Base-by-base conservation (phyloP, 2,329 filamentous ascomycete genomes). In the Phialophora verrucosa region DNA sequence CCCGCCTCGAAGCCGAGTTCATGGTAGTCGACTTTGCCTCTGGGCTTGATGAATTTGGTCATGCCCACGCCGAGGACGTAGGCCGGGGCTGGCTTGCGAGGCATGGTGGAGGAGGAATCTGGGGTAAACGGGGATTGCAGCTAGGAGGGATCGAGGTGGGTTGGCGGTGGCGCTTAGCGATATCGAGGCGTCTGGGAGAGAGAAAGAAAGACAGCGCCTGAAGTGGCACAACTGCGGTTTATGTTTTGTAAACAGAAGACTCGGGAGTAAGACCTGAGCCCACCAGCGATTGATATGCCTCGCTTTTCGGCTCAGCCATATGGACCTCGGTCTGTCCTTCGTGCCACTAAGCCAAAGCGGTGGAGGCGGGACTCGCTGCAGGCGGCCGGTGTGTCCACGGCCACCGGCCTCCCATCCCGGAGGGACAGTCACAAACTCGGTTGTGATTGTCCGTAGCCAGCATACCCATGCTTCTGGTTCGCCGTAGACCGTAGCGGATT, bases 1-100 rank as follows among this genome's bases (percentile, higher is more conserved):
- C 74, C 74, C 31, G 74, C 74, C 69, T 76, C 74, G 61, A 73
- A 74, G 11, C 72, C 76, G n/a, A 78, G 70, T 54, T 76, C 75
- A 11, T 72, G 68, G 65, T 77, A 78, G 63, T 76, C 75, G 63
- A 73, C 68, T 60, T 73, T 71, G 23, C 73, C 73, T 10, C 74
- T 71, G 4, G 76, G 76, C 66, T 77, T 76, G 87, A 97, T 94
- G 86, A 98, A 98, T 81, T 96, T 96, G 82, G 94, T 98, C 92
- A 98, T 95, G 82, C 94, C 94, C 73, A 98, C 95, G 83, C 94
- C 94, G 68, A 98, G 88, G 76, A 98, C 91, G 84, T 98, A 98
- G 84, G 85, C 84, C 73, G 85, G 84, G 69, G 83, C 80, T 63
- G 77, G 76, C 75, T 84, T 84, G 72, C 83, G 81, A 70, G 78